A percentile compares a stretch with the other conserved stretches of the same genome.
These are phyloP conservation scores for Nakaseomyces sp. DNA, from an alignment of 1,139 yeast genomes.

Conservation along the genomic window DNA sequence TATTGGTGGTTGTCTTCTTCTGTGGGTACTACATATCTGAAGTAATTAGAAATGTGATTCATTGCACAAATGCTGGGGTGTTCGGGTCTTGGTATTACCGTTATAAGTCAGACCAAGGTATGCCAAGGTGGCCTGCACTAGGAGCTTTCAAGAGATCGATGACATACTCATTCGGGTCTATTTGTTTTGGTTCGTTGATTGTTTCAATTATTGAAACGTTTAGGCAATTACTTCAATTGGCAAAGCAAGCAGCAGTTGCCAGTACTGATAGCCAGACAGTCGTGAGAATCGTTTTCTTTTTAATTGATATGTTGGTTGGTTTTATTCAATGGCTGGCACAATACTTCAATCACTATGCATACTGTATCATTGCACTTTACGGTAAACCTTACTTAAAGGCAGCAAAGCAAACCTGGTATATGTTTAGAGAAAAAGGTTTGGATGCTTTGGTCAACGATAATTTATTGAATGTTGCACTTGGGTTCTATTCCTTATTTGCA, in stretches of 20 bases:
- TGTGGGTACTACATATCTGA: conserved; percentile 84
- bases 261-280: conserved; percentile 36
- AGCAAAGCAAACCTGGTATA: conserved; percentile 75
- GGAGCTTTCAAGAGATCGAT: conserved; percentile 77
- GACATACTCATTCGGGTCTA: conserved; percentile 84
- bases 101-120: conserved; percentile 67
- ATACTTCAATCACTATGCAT: conserved; percentile 87
- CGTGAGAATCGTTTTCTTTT: conserved; percentile 47
- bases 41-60: conserved; percentile 76
- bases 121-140: conserved; percentile 71
- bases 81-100: conserved; percentile 90
- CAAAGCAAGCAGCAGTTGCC: conserved; percentile 36
- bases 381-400: conserved; percentile 70
- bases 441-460: conserved; percentile 83
- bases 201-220: conserved; percentile 67
- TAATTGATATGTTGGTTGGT: conserved; percentile 53
- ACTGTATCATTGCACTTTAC: conserved; percentile 77
- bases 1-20: conserved; percentile 60
- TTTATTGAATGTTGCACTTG: conserved; percentile 66
- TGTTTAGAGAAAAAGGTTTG: conserved; percentile 71
- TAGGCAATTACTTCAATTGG: conserved; percentile 41
- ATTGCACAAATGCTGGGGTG: conserved; percentile 75
- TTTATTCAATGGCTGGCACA: conserved; percentile 71
- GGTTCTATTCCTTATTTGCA: conserved; percentile 61
- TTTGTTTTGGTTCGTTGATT: conserved; percentile 78